Percentiles rank a stretch among this genome's conserved stretches.
These are phyloP conservation scores for Coemansia sp. DNA, from an alignment of 192 early-diverging fungal species.

Conservation along the genomic window DNA sequence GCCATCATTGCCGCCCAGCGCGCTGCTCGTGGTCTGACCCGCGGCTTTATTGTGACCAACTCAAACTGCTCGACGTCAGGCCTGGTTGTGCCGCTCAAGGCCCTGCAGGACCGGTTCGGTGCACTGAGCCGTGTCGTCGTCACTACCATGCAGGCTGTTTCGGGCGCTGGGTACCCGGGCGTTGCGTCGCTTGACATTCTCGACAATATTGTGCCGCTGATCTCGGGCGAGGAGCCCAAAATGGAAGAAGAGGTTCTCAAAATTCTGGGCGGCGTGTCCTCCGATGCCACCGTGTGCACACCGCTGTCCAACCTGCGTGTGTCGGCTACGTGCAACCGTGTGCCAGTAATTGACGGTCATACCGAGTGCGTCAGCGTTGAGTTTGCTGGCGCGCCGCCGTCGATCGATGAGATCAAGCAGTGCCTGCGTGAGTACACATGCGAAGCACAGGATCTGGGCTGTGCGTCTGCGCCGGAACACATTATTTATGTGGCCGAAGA, in stretches of 20 bases:
- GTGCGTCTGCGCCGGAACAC: slow-evolving; percentile 77
- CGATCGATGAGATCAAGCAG: slow-evolving; percentile 71
- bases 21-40: slow-evolving; percentile 54
- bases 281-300: slow-evolving; percentile 49
- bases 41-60: slow-evolving; percentile 94
- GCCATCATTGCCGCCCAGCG: slow-evolving; percentile 78
- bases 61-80: slow-evolving; percentile 99
- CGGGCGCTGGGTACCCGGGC: slow-evolving; percentile 97
- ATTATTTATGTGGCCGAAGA: slow-evolving; percentile 69
- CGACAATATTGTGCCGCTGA: slow-evolving; percentile 94
- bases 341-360: slow-evolving; percentile 96
- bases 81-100: slow-evolving; percentile 84
- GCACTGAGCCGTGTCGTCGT: slow-evolving; percentile 80
- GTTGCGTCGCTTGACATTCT: slow-evolving; percentile 92
- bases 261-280: slow-evolving; percentile 76
- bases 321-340: slow-evolving; percentile 94
- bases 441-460: slow-evolving; percentile 78
- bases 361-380: slow-evolving; percentile 86
- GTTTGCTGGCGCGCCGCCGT: slow-evolving; percentile 70
- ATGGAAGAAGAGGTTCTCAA: slow-evolving; percentile 93
- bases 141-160: slow-evolving; percentile 93
- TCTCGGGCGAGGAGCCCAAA: slow-evolving; percentile 95
- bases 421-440: slow-evolving; percentile 73
- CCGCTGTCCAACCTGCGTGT: slow-evolving; percentile 66
- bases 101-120: slow-evolving; percentile 90